Evolutionary conservation across 768 basidiomycete species (phyloP).

Genomic region (Candolleomyces aberdarensis): DNA sequence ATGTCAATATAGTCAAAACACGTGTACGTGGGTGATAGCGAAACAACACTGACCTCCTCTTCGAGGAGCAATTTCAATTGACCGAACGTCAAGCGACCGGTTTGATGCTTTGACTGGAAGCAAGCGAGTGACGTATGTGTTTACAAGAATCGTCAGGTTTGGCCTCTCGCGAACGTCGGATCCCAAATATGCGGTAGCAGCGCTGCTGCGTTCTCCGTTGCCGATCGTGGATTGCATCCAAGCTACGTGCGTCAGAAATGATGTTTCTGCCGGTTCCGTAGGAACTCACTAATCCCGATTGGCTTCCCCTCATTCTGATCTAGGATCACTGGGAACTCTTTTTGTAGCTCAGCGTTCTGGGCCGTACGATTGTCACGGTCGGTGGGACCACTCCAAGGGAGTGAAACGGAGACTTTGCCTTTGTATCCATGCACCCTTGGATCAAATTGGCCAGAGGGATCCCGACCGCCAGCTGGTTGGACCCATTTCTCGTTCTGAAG

Average conservation of each 20-base stretch:
- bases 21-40: not conserved
- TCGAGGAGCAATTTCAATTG: conserved; percentile 12
- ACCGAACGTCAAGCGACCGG: conserved; percentile 7
- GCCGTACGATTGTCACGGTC: conserved; percentile 30
- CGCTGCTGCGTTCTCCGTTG: conserved; percentile 15
- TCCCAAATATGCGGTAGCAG: conserved; percentile 12
- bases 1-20: not conserved
- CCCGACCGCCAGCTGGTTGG: conserved; percentile 14
- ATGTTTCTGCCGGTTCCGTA: not conserved
- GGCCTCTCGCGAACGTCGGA: not conserved
- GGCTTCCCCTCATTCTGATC: conserved; percentile 12
- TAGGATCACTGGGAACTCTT: conserved; percentile 9
- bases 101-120: not conserved
- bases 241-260: not conserved
- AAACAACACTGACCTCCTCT: not conserved
- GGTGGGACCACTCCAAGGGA: conserved; percentile 8
- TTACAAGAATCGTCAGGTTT: conserved; percentile 10
- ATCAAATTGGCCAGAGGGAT: conserved; percentile 12
- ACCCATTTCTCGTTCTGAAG: conserved; percentile 20
- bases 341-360: conserved; percentile 20
- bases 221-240: conserved; percentile 10
- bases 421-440: conserved; percentile 18
- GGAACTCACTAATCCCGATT: conserved; percentile 9
- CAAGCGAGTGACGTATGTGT: conserved; percentile 12
- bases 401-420: conserved; percentile 25